Percentiles rank a stretch among this genome's conserved stretches.
These are phyloP conservation scores for Cudoniella acicularis DNA, from an alignment of 495 filamentous ascomycete genomes.

Conservation along the genomic window DNA sequence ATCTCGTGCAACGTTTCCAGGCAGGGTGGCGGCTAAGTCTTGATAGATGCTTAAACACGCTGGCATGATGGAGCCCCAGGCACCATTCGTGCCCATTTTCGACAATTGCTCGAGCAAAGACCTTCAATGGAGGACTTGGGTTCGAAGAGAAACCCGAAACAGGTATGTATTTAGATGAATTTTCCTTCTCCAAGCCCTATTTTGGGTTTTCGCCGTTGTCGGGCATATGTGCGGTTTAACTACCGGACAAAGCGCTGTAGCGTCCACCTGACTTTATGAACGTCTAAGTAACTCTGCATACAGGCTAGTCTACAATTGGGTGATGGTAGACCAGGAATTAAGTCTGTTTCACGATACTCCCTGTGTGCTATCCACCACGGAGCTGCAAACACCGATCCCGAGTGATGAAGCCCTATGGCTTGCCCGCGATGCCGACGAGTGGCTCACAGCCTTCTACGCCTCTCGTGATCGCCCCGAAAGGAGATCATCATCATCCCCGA, in stretches of 20 bases:
- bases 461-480: slow-evolving; percentile 33
- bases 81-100: slow-evolving; percentile 32
- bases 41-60: slow-evolving; percentile 52
- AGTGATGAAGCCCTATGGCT: slow-evolving; percentile 41
- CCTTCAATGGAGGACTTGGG: slow-evolving; percentile 53
- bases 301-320: slow-evolving; percentile 61
- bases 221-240: neutral
- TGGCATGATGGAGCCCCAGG: slow-evolving; percentile 44
- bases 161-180: slow-evolving; percentile 37
- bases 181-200: neutral
- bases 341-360: slow-evolving; percentile 59
- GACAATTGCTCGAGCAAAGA: slow-evolving; percentile 37
- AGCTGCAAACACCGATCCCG: slow-evolving; percentile 55
- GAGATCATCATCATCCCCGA: slow-evolving; percentile 28
- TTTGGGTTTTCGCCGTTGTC: neutral
- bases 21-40: neutral
- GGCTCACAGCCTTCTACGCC: slow-evolving; percentile 45
- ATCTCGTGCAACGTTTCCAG: neutral
- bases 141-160: slow-evolving; percentile 52
- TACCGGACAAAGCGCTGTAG: neutral
- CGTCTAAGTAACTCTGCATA: slow-evolving; percentile 15
- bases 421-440: slow-evolving; percentile 37
- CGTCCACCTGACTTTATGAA: neutral
- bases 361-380: slow-evolving; percentile 52
- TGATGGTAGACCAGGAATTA: slow-evolving; percentile 64